Percentiles rank a stretch among this genome's conserved stretches.
These are phyloP conservation scores for Wickerhamiella domercqiae DNA, from an alignment of 805 yeast species.

Conservation along the genomic window DNA sequence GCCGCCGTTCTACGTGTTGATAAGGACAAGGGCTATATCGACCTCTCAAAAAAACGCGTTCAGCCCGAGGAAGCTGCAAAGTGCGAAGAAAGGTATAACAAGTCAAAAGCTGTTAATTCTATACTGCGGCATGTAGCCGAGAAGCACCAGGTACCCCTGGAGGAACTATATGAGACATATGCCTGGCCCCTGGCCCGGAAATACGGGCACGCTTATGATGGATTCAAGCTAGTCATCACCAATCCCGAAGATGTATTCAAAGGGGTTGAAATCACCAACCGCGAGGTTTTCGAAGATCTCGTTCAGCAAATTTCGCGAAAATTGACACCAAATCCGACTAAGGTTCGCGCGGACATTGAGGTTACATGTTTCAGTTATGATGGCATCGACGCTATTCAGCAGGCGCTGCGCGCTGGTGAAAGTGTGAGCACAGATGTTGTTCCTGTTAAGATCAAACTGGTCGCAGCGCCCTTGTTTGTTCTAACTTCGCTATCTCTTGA, in stretches of 20 bases:
- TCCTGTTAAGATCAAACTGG: conserved; percentile 85
- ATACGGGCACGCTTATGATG: conserved; percentile 95
- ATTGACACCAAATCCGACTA: conserved; percentile 94
- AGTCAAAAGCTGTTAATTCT: conserved; percentile 96
- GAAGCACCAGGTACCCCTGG: conserved; percentile 78
- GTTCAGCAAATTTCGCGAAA: conserved; percentile 79
- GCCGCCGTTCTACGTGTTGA: conserved; percentile 97
- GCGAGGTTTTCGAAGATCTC: conserved; percentile 63
- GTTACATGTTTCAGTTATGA: conserved; percentile 95
- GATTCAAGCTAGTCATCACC: conserved; percentile 89
- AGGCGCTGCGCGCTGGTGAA: conserved; percentile 79
- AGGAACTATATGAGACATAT: conserved; percentile 66
- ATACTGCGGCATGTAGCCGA: conserved; percentile 97
- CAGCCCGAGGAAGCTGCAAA: conserved; percentile 93
- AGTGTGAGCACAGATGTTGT: conserved; percentile 63
- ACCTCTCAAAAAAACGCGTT: conserved; percentile 92
- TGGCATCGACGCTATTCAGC: conserved; percentile 93
- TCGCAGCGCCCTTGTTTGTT: conserved; percentile 94
- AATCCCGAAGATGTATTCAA: conserved; percentile 75
- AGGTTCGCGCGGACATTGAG: conserved; percentile 96
- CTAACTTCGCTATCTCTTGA: conserved; percentile 86
- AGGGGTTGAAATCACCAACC: conserved; percentile 50
- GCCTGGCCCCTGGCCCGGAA: conserved; percentile 97
- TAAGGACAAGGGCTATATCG: conserved; percentile 96
- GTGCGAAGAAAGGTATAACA: conserved; percentile 95